Conservation (phyloP, 2,329 filamentous ascomycete species). For the Lachnellula willkommii region DNA sequence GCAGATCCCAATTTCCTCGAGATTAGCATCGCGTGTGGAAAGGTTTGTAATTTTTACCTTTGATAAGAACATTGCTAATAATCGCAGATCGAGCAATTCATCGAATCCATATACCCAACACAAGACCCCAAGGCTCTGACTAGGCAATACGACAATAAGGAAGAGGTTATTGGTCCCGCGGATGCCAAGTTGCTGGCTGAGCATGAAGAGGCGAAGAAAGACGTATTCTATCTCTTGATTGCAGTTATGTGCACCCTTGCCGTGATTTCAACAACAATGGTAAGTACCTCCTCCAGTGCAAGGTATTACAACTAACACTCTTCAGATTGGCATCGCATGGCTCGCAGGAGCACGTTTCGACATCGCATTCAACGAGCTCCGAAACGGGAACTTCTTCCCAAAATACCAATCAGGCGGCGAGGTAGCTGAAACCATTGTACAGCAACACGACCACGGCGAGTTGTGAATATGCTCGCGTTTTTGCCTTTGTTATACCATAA, state of each 20-base stretch:
- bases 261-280: conserved; percentile 72
- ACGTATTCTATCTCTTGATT: conserved; percentile 57
- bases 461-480: conserved; percentile 14
- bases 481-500: conserved; percentile 9
- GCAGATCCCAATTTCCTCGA: conserved; percentile 87
- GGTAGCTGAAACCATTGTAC: conserved; percentile 24
- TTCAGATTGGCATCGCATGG: conserved; percentile 71
- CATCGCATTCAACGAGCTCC: conserved; percentile 54
- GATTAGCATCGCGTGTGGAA: conserved; percentile 85
- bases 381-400: conserved; percentile 37
- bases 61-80: conserved; percentile 2
- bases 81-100: conserved; percentile 81
- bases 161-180: conserved; percentile 30
- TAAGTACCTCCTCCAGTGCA: conserved; percentile 37
- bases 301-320: conserved; percentile 11
- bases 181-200: conserved; percentile 40
- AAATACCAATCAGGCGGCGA: conserved; percentile 17
- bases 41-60: conserved; percentile 47
- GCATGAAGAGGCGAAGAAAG: conserved; percentile 52
- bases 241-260: conserved; percentile 65
- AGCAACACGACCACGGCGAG: conserved; percentile 26
- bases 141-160: conserved; percentile 31
- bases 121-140: conserved; percentile 64
- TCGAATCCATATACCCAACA: conserved; percentile 85
- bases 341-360: conserved; percentile 79